Base-by-base conservation (phyloP, 257 asterid genomes). In the Ocimum tenuiflorum region DNA sequence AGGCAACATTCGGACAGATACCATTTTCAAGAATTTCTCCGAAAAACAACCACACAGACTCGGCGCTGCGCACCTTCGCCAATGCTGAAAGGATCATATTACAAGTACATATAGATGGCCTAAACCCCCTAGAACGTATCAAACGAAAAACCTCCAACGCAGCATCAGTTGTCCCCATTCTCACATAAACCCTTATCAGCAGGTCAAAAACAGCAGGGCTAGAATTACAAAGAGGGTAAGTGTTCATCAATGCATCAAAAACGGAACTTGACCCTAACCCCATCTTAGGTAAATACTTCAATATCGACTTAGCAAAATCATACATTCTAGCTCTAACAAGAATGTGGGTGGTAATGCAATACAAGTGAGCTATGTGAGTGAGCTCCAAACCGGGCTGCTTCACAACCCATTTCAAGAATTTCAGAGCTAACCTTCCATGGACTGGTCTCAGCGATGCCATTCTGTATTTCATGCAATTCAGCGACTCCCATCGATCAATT, bases 151-250 rank as follows among this genome's bases (percentile, higher is more conserved):
- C 73, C 75, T 75, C 82, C 55, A 85, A 5, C 39, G 98, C 98
- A 60, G 81, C 88, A 64, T 70, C 23, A 42, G 61, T 54, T 53
- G 71, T 68, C 31, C 86, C 83, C 39, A 78, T 79, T 72, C 76
- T 77, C 10, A 84, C 78, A 79, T 85, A 83, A 73, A 82, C 83
- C 82, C 96, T 88, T 8, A 89, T 83, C 65, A 92, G 78, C 70
- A 92, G 67, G 72, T 92, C 98, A 78, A 89, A 92, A 74, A 92
- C 94, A 54, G 91, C 84, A 73, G 97, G 96, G 84, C 81, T 92
- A 8, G 98, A 89, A 58, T 82, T 85, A 74, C 97, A 92, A 47
- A 89, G 60, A n/a, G 77, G 74, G 77, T 92, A 92, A 0, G 98
- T 92, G 60, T 77, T 76, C 95, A 89, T 85, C 31, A 92, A 84